Evolutionary conservation across 2,329 filamentous ascomycete genomes (phyloP), one percentile per base, ranked within the genome.

Genomic region (Diaporthe caulivora): DNA sequence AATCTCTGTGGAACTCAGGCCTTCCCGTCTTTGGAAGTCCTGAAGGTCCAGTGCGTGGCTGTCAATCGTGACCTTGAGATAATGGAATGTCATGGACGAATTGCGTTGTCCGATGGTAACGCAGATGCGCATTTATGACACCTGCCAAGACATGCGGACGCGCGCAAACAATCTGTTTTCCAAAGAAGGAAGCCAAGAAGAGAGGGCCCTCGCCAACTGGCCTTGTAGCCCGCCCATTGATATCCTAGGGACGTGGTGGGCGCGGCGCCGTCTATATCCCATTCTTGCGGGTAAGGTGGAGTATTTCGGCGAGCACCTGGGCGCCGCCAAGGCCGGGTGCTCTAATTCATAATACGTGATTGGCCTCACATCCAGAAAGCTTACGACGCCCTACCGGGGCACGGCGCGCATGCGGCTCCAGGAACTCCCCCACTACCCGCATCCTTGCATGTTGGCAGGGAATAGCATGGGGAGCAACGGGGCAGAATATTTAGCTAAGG

Each of bases 261-360:
- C 29, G 31, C 29, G 21, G 4, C 44, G 62, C 44, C 62, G 62
- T 67, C 62, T 53, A 53, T 40, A 69, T 69, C 15, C 37, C 49
- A 54, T 26, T 62, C 18, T 34, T 42, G 55, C 0, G 26, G 29
- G 15, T 7, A 3, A 10, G 15, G 44, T 58, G 34, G 29, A 70
- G 55, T 7, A 51, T 44, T 49, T 70, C 68, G 54, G 47, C 68
- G 29, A 62, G 68, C n/a, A 34, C 55, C 55, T 40, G 34, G 53
- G 7, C 34, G n/a, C 40, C n/a, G 42, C 68, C 54, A 47, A 60
- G 44, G 31, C 31, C 37, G 40, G 53, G 24, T 24, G 29, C 11
- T 58, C 83, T 84, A 78, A 86, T 77, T 11, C 29, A 47, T 13
- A 62, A 40, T 53, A 42, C 21, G 34, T 71, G 55, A 54, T 71